Percentiles rank a stretch among this genome's conserved stretches.
Evolutionary conservation across 2,329 filamentous ascomycete genomes (phyloP).

Genomic region (Sarocladium oryzae): DNA sequence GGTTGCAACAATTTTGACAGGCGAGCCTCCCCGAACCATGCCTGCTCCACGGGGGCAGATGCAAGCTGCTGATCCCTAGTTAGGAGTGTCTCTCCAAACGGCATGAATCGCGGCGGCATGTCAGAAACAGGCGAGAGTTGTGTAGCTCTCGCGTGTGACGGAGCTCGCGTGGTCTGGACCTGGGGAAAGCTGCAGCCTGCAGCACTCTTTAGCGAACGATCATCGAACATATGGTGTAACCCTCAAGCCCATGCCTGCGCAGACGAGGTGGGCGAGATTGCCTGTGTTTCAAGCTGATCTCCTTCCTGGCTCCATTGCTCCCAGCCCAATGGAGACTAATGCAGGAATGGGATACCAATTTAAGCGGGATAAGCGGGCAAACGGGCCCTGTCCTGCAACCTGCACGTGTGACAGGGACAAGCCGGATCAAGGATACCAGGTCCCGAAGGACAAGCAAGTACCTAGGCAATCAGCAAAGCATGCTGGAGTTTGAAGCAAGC

Average conservation of each 20-base stretch:
- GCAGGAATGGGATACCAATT: conserved; percentile 9
- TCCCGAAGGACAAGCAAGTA: not conserved
- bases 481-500: not conserved
- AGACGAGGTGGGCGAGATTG: conserved; percentile 6
- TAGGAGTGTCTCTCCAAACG: not conserved
- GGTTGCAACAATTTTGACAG: too few species aligned
- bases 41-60: too few species aligned
- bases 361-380: conserved; percentile 6
- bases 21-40: too few species aligned
- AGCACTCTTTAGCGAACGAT: not conserved
- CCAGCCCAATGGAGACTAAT: conserved; percentile 8
- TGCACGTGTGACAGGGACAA: conserved; percentile 5
- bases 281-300: conserved; percentile 11
- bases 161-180: not conserved
- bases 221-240: not conserved
- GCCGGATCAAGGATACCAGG: conserved; percentile 3
- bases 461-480: too few species aligned
- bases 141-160: not conserved
- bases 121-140: not conserved
- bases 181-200: not conserved
- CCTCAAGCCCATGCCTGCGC: not conserved
- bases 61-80: not conserved
- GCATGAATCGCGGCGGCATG: not conserved
- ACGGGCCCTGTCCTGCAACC: not conserved
- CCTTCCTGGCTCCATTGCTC: not conserved